A percentile compares a stretch with the other conserved stretches of the same genome.
Conservation (phyloP, 129 eudicot species). For the Saussurea involucrata region DNA sequence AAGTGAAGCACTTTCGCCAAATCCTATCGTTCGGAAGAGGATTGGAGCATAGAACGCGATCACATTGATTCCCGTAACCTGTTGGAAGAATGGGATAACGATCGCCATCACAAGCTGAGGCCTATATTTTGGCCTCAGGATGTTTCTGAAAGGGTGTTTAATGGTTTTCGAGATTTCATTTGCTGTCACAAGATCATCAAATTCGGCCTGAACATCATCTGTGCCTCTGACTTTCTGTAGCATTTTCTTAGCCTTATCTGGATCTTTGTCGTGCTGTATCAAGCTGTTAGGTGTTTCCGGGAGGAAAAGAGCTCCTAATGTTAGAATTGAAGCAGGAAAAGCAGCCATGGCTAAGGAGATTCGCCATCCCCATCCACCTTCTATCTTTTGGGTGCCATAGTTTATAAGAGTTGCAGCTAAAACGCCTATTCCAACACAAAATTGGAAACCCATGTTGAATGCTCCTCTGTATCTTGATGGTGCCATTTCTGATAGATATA, state of each 20-base stretch:
- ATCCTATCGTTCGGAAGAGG: constrained; percentile 51
- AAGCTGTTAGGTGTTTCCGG: constrained; percentile 65
- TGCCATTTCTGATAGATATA: constrained; percentile 60
- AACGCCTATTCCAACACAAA: constrained; percentile 43
- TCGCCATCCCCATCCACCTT: constrained; percentile 63
- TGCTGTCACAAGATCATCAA: constrained; percentile 56
- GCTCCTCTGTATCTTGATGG: constrained; percentile 56
- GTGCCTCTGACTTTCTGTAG: constrained; percentile 61
- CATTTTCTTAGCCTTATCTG: constrained; percentile 44
- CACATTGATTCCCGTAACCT: constrained; percentile 56
- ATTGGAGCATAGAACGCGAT: constrained; percentile 46
- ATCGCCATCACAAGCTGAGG: constrained; percentile 56
- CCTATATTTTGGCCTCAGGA: constrained; percentile 30
- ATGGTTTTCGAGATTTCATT: constrained; percentile 40
- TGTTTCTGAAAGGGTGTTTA: constrained; percentile 36
- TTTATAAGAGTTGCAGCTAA: constrained; percentile 47
- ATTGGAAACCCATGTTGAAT: constrained; percentile 52
- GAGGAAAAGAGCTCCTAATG: constrained; percentile 46
- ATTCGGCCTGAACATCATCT: constrained; percentile 49
- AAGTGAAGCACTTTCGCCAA: constrained; percentile 58
- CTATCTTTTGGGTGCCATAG: constrained; percentile 43
- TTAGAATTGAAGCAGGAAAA: constrained; percentile 40
- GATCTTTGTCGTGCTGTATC: constrained; percentile 32
- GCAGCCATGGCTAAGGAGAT: constrained; percentile 57
- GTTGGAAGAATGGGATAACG: constrained; percentile 47